A percentile compares a stretch with the other conserved stretches of the same genome.
Conservation (phyloP, 2,329 filamentous ascomycete species). For the Fusarium cicatricum region DNA sequence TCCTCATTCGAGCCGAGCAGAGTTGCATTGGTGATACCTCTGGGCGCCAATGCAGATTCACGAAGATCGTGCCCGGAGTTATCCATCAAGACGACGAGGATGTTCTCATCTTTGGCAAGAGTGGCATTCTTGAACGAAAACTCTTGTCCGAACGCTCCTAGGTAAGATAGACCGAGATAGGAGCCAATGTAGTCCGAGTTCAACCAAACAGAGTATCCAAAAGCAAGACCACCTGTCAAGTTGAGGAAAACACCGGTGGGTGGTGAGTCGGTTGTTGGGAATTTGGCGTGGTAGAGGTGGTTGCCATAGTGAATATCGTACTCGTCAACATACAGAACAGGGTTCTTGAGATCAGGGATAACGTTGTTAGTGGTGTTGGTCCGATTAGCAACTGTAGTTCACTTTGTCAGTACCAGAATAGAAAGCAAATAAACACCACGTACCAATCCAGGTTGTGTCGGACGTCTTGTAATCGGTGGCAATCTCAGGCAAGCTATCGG, state of each 20-base stretch:
- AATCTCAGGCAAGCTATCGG: slow-evolving; percentile 59
- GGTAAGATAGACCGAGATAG: slow-evolving; percentile 58
- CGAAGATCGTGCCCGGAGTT: slow-evolving; percentile 67
- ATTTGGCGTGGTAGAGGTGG: slow-evolving; percentile 63
- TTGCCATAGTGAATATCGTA: slow-evolving; percentile 63
- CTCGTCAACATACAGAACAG: slow-evolving; percentile 65
- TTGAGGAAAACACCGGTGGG: slow-evolving; percentile 58
- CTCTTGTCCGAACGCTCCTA: slow-evolving; percentile 47
- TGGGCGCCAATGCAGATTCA: slow-evolving; percentile 54
- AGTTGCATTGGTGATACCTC: slow-evolving; percentile 62
- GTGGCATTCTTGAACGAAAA: slow-evolving; percentile 62
- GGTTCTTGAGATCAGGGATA: slow-evolving; percentile 58
- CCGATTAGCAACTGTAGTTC: slow-evolving; percentile 53
- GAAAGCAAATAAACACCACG: background rate
- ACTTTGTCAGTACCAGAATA: background rate
- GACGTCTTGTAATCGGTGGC: slow-evolving; percentile 52
- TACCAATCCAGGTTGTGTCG: slow-evolving; percentile 54
- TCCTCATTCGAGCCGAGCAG: slow-evolving; percentile 50
- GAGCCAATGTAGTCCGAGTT: slow-evolving; percentile 66
- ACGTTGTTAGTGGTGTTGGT: slow-evolving; percentile 57
- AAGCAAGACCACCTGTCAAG: slow-evolving; percentile 62
- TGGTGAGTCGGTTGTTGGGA: slow-evolving; percentile 48
- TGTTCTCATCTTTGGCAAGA: slow-evolving; percentile 52
- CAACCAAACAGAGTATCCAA: slow-evolving; percentile 65
- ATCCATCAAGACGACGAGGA: slow-evolving; percentile 65